phyloP scores from a whole-genome alignment of 1,284 basidiomycete genomes.

The Leccinum idahoense region DNA sequence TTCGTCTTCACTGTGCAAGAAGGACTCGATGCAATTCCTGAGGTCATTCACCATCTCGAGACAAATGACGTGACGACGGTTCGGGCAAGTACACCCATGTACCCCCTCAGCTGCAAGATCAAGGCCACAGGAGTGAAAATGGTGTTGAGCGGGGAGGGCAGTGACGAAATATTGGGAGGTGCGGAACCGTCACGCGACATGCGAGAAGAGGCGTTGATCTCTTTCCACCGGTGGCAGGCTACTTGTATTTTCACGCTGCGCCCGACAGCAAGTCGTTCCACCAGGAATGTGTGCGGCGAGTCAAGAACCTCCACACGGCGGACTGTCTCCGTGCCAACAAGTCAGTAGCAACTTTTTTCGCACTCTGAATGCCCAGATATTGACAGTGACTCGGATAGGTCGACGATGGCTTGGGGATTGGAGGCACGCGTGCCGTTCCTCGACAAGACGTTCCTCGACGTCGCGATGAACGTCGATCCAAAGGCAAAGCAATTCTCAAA shows the following conservation, averaged over 20 bases:
- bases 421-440: constrained; percentile 99
- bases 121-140: constrained; percentile 99
- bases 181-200: constrained; percentile 13
- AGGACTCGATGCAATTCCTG: constrained; percentile 94
- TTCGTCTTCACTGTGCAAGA: constrained; percentile 99
- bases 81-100: constrained; percentile 98
- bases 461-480: constrained; percentile 88
- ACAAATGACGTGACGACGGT: constrained; percentile 99
- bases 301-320: constrained; percentile 97
- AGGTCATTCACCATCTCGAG: constrained; percentile 98
- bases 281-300: constrained; percentile 91
- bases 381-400: constrained; percentile 43
- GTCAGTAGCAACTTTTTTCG: constrained; percentile 32
- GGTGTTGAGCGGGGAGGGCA: constrained; percentile 97
- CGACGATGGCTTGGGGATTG: constrained; percentile 99
- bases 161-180: constrained; percentile 97
- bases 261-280: constrained; percentile 89
- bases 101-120: constrained; percentile 94
- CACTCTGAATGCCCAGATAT: constrained; percentile 5
- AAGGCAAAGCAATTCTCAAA: constrained; percentile 91
- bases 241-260: constrained; percentile 99
- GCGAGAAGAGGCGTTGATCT: constrained; percentile 1
- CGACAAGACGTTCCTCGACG: constrained; percentile 94
- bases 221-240: constrained; percentile 52
- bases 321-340: constrained; percentile 99